Evolutionary conservation across 176 grass and related monocot genomes (phyloP).

Genomic region (Triticum aestivum): IWGSC_CS_RefSeq_v2.1 NC_057795.1:631052397-631052896

Average conservation of each 20-base stretch:
- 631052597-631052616: background rate
- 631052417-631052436: background rate
- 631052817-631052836: constrained; percentile 24
- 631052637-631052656: background rate
- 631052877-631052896: background rate
- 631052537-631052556: background rate
- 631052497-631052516: constrained; percentile 29
- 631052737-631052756: background rate
- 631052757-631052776: constrained; percentile 3
- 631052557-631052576: background rate
- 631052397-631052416: background rate
- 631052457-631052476: background rate
- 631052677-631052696: background rate
- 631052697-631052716: background rate
- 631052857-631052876: constrained; percentile 1
- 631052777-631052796: background rate
- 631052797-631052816: background rate
- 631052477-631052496: constrained; percentile 21
- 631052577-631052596: background rate
- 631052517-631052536: constrained; percentile 14
- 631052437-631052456: constrained; percentile 48
- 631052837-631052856: constrained; percentile 7
- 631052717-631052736: background rate
- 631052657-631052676: background rate
- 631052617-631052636: constrained; percentile 3